A percentile compares a stretch with the other conserved stretches of the same genome.
These are phyloP conservation scores for Pneumocystis oryctolagi DNA, from an alignment of 1,139 yeast species.

Conservation along the genomic window DNA sequence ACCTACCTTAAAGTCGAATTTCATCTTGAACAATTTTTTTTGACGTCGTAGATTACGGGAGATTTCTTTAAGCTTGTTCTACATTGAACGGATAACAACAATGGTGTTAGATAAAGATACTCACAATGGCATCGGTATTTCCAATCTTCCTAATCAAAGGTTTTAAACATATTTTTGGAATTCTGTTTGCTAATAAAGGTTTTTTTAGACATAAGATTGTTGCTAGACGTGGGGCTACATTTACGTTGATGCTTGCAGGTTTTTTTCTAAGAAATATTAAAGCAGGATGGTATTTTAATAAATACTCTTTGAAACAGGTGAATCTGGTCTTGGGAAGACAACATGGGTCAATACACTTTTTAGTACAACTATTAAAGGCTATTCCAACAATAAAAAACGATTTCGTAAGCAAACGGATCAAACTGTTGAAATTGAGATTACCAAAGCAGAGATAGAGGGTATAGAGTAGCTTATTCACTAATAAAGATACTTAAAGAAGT, in stretches of 20 bases:
- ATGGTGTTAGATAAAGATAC: not conserved
- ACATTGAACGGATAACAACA: not conserved
- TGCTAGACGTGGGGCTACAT: slow-evolving; percentile 73
- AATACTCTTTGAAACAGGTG: not conserved
- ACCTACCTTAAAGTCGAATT: not conserved
- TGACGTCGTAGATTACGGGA: not conserved
- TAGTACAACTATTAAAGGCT: slow-evolving; percentile 37
- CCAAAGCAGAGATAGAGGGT: slow-evolving; percentile 85
- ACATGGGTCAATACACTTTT: slow-evolving; percentile 86
- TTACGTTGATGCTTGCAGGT: slow-evolving; percentile 91
- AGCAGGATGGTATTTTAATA: not conserved
- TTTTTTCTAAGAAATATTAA: slow-evolving; percentile 65
- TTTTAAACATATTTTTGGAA: not conserved
- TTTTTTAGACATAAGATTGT: slow-evolving; percentile 59
- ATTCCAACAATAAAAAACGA: slow-evolving; percentile 50
- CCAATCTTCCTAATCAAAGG: slow-evolving; percentile 9
- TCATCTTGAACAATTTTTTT: not conserved
- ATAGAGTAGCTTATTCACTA: slow-evolving; percentile 32
- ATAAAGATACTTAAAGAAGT: not conserved
- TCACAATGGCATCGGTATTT: slow-evolving; percentile 6
- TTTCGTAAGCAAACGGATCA: slow-evolving; percentile 62
- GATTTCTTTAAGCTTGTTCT: no score
- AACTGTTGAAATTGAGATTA: slow-evolving; percentile 82
- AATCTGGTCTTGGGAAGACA: slow-evolving; percentile 34
- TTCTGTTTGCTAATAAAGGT: not conserved